A percentile compares a stretch with the other conserved stretches of the same genome.
These are phyloP conservation scores for Yarrowia yakushimensis DNA, from an alignment of 805 yeast genomes.

Conservation along the genomic window DNA sequence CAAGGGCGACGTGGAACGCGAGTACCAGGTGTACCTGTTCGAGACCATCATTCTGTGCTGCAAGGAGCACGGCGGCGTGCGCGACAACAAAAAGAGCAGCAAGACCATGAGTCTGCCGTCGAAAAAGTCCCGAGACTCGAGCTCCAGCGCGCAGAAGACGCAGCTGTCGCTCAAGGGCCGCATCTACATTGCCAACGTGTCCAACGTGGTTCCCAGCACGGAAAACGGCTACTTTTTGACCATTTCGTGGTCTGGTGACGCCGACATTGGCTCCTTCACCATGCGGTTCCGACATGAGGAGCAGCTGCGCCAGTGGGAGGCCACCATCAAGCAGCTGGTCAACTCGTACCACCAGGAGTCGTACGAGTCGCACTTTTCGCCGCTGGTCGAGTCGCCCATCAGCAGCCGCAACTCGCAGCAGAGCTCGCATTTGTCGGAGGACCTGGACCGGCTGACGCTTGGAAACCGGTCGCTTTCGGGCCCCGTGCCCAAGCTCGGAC, in stretches of 20 bases:
- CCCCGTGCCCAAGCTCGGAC: slow-evolving; percentile 8
- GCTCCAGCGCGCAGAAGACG: slow-evolving; percentile 28
- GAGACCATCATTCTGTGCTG: slow-evolving; percentile 66
- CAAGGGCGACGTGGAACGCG: slow-evolving; percentile 63
- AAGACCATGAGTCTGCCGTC: slow-evolving; percentile 45
- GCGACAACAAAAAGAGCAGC: slow-evolving; percentile 37
- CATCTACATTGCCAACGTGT: slow-evolving; percentile 68
- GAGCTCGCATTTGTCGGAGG: slow-evolving; percentile 26
- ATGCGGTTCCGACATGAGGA: slow-evolving; percentile 83
- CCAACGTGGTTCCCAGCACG: slow-evolving; percentile 40
- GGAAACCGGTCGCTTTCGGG: slow-evolving; percentile 10
- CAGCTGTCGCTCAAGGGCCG: slow-evolving; percentile 69
- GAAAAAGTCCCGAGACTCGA: slow-evolving; percentile 46
- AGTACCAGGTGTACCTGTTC: slow-evolving; percentile 84
- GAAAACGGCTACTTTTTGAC: slow-evolving; percentile 36
- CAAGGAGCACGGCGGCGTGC: slow-evolving; percentile 50
- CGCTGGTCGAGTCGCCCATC: slow-evolving; percentile 17
- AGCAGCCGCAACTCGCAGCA: slow-evolving; percentile 16
- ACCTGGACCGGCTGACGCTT: slow-evolving; percentile 22
- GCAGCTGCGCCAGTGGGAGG: slow-evolving; percentile 73
- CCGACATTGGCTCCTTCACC: slow-evolving; percentile 50
- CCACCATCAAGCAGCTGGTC: slow-evolving; percentile 33
- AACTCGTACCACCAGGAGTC: slow-evolving; percentile 6
- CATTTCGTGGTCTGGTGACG: slow-evolving; percentile 28
- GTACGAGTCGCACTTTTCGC: slow-evolving; percentile 7